Evolutionary conservation across 2,329 filamentous ascomycete genomes (phyloP).

Genomic region (Alternaria viburni): DNA sequence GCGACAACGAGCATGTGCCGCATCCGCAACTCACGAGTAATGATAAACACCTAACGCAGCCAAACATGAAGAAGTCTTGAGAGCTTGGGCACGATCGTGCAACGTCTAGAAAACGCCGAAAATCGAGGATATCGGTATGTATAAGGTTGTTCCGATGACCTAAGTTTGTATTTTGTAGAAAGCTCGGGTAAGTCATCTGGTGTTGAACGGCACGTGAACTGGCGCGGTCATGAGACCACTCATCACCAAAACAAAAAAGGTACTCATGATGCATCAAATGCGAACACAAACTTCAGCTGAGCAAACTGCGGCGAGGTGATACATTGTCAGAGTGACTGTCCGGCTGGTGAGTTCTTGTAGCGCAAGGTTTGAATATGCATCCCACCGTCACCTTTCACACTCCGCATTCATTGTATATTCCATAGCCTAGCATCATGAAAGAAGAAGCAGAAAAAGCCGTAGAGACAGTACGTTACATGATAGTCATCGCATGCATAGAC

Average conservation of each 20-base stretch:
- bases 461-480: slow-evolving; percentile 11
- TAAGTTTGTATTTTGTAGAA: background rate
- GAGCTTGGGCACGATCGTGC: background rate
- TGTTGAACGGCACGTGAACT: slow-evolving; percentile 8
- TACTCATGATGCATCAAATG: slow-evolving; percentile 11
- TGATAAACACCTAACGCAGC: background rate
- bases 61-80: background rate
- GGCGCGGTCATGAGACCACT: slow-evolving; percentile 7
- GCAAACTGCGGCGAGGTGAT: slow-evolving; percentile 2
- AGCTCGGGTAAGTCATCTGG: background rate
- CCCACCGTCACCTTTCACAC: background rate
- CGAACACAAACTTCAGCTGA: slow-evolving; percentile 17
- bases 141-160: background rate
- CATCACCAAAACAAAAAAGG: background rate
- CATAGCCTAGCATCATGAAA: slow-evolving; percentile 15
- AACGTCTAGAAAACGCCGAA: background rate
- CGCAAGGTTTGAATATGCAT: slow-evolving; percentile 5
- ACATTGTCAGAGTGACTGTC: slow-evolving; percentile 11
- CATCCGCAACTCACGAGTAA: background rate
- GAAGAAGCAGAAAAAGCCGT: slow-evolving; percentile 23
- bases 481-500: background rate
- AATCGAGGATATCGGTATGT: background rate
- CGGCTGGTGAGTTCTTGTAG: slow-evolving; percentile 4
- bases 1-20: slow-evolving; percentile 6
- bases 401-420: background rate